Conservation (phyloP, 1,284 basidiomycete species). For the Earliella scabrosa region DNA sequence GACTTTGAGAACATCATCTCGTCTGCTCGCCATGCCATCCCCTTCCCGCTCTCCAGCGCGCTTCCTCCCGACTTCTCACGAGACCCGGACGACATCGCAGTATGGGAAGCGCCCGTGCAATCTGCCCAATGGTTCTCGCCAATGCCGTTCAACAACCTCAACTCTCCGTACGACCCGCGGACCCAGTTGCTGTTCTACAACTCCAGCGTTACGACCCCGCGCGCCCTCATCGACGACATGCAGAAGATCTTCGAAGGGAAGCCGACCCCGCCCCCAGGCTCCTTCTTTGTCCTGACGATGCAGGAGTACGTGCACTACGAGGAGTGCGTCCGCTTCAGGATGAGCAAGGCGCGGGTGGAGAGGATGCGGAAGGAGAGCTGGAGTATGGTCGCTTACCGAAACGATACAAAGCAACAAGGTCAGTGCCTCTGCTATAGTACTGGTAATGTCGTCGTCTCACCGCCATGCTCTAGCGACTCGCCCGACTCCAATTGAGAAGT, state of each 20-base stretch:
- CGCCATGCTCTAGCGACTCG: not conserved
- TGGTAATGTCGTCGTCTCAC: not conserved
- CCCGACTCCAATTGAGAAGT: not conserved
- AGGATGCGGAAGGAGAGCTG: slow-evolving; percentile 5
- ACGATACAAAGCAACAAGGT: not conserved
- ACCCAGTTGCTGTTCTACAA: slow-evolving; percentile 3
- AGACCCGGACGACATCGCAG: not conserved
- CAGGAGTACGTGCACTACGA: not conserved
- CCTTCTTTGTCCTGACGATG: slow-evolving; percentile 4
- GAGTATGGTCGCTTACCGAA: not conserved
- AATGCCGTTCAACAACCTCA: not conserved
- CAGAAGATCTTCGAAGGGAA: slow-evolving; percentile 7
- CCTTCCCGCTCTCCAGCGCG: slow-evolving; percentile 33
- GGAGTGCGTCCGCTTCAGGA: not conserved
- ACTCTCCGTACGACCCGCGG: not conserved
- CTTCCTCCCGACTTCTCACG: not conserved
- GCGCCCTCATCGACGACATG: not conserved
- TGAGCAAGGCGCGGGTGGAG: slow-evolving; percentile 5
- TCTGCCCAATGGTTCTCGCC: not conserved
- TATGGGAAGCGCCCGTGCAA: not conserved
- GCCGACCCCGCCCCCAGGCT: not conserved
- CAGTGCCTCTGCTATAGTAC: not conserved
- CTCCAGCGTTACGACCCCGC: not conserved
- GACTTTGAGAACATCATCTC: slow-evolving; percentile 39
- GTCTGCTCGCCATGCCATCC: slow-evolving; percentile 30